Percentiles rank a stretch among this genome's conserved stretches.
phyloP scores from a whole-genome alignment of 1,139 yeast genomes.

The Geotrichum australiense region DNA sequence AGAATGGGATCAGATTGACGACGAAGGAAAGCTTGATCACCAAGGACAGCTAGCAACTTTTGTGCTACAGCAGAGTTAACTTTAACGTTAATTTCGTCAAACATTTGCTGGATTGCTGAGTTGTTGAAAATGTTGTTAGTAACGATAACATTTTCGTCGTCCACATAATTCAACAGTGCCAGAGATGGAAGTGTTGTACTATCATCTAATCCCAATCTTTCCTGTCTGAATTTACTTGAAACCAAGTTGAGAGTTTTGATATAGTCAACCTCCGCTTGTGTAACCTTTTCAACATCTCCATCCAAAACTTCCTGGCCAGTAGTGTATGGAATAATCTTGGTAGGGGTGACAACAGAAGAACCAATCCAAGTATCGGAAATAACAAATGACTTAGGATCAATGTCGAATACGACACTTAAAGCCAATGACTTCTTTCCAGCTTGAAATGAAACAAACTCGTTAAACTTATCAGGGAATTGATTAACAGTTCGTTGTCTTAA shows the following conservation, averaged over 20 bases:
- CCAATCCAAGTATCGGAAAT: conserved; percentile 74
- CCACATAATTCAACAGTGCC: conserved; percentile 70
- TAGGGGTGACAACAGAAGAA: conserved; percentile 61
- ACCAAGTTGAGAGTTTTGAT: conserved; percentile 57
- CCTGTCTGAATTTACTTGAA: conserved; percentile 66
- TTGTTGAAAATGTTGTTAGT: conserved; percentile 63
- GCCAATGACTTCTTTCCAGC: conserved; percentile 59
- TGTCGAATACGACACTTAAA: conserved; percentile 73
- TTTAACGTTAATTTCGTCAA: conserved; percentile 72
- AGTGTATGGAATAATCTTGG: conserved; percentile 30
- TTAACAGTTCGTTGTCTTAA: conserved; percentile 73
- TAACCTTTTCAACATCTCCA: conserved; percentile 26
- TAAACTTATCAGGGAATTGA: conserved; percentile 62
- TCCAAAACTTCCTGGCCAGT: conserved; percentile 27
- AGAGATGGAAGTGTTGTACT: conserved; percentile 43
- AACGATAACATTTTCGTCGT: conserved; percentile 73
- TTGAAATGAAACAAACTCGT: conserved; percentile 54
- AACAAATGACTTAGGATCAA: conserved; percentile 66
- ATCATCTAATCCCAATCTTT: conserved; percentile 44
- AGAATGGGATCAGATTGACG: conserved; percentile 82
- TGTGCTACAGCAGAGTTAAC: conserved; percentile 86
- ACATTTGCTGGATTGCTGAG: conserved; percentile 49
- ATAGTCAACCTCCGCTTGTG: conserved; percentile 54
- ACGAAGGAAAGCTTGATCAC: conserved; percentile 76
- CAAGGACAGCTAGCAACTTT: conserved; percentile 64